Base-by-base conservation (phyloP, 257 asterid genomes). In the Plantago elongata region DNA sequence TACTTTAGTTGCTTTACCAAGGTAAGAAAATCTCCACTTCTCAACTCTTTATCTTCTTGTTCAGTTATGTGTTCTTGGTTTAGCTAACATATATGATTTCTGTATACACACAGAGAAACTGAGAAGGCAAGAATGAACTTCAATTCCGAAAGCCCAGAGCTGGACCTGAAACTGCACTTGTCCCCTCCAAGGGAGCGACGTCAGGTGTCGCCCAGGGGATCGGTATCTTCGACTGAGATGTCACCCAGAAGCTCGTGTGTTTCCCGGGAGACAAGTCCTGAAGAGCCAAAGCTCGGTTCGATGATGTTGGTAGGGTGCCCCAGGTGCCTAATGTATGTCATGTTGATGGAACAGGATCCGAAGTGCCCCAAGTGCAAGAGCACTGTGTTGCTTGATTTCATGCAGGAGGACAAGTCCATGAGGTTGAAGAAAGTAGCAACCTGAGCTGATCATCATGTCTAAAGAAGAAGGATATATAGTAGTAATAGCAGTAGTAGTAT, bases 361-460 rank as follows among this genome's bases (percentile, higher is more conserved):
- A 80, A 72, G 72, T 80, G 86, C 54, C 86, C 83, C 46, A 74
- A 77, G 57, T 77, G 86, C 73, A 75, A 80, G 73, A 81, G 79
- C 69, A 77, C 82, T 51, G 91, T 74, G 14, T 74, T 84, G 77
- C 85, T 84, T 55, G 81, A 84, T 67, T 72, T 84, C 52, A 47
- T 78, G 69, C 76, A 68, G 34, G 77, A 78, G 56, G 69, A 83
- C 45, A 69, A 68, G 62, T 54, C 67, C 54, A 66, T 59, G 64
- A 71, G 59, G 27, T 13, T 54, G 54, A 76, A 67, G 65, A 70
- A 69, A 40, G 70, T 69, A 67, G 49, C 47, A 14, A 49, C 22
- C 49, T 50, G 4, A 52, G 18, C 22, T 27, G 60, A 34, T 11
- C 18, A 55, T 4, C 38, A 55, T 30, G 9, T 13, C 14, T 3